Conservation (phyloP, 2,329 filamentous ascomycete genomes). For the Curvularia lunata region DNA sequence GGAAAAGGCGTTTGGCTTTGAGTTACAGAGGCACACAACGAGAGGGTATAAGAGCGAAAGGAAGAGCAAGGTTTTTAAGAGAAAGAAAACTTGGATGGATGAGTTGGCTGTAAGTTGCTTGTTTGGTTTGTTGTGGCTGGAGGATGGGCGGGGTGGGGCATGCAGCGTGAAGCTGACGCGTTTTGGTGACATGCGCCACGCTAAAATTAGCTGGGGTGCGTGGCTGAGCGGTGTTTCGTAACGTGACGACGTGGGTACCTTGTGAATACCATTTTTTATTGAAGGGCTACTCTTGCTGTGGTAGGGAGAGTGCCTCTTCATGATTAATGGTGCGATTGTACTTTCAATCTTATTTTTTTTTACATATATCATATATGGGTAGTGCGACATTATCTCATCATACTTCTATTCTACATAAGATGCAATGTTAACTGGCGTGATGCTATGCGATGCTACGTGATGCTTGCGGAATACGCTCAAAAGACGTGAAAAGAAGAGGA, state of each 20-base stretch:
- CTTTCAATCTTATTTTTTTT: too few relatives aligned
- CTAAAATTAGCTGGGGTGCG: slow-evolving; percentile 25
- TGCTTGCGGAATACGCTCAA: too few relatives aligned
- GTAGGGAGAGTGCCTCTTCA: not conserved
- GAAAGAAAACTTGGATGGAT: not conserved
- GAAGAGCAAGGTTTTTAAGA: not conserved
- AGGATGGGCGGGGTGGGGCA: slow-evolving; percentile 6
- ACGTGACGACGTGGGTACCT: not conserved
- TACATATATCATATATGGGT: not conserved
- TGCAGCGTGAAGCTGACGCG: slow-evolving; percentile 18
- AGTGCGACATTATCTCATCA: not conserved
- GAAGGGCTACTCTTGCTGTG: not conserved
- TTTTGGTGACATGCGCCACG: slow-evolving; percentile 32
- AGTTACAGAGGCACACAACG: too few relatives aligned
- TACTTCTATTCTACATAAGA: not conserved
- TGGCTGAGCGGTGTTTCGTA: slow-evolving; percentile 14
- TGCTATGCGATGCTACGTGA: too few relatives aligned
- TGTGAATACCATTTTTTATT: not conserved
- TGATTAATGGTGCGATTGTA: not conserved
- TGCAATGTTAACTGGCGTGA: not conserved
- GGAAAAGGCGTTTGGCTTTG: too few relatives aligned
- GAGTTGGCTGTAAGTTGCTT: not conserved
- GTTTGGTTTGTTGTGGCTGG: slow-evolving; percentile 13
- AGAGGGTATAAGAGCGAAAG: not conserved
- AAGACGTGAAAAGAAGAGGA: not conserved